Base-by-base conservation (phyloP, 2,329 filamentous ascomycete genomes). In the Arthrobotrys musiformis region DNA sequence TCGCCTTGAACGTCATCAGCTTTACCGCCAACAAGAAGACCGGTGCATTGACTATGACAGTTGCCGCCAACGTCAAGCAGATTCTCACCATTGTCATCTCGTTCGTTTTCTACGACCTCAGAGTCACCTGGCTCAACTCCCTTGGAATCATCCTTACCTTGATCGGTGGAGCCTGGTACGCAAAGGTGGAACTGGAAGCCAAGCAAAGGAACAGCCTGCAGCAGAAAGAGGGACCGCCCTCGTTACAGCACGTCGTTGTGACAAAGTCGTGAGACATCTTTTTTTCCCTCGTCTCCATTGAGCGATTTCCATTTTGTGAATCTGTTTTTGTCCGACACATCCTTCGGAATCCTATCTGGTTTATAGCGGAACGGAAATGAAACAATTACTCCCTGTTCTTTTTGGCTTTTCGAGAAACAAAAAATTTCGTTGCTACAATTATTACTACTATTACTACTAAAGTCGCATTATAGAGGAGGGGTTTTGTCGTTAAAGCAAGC, bases 51-150 rank as follows among this genome's bases (percentile, higher is more conserved):
- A 89, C 87, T 40, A 89, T 89, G 86, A 88, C 87, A 5, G 87
- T 89, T 4, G 88, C 87, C 76, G 87, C 86, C 67, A 89, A 89
- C 80, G 82, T 89, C 70, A 89, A 89, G 83, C 87, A 89, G 81
- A 87, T 86, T 77, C 81, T 88, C 48, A 88, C 87, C 0, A 87
- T 89, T 11, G 82, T 87, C 37, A 82, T 89, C 30, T 87, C 87
- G 52, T 87, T 88, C 44, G 82, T 86, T 56, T 83, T 88, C 60
- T 88, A 88, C 81, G 84, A 86, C 62, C 84, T 88, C 79, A 83
- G 83, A 26, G 84, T 88, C 28, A 86, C 85, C 79, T 82, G 84
- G 79, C 84, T 85, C 79, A 89, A 89, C 81, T 87, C 87, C n/a
- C 79, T 87, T 13, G 88, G 87, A n/a, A 81, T 81, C 40, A 66